Conservation (phyloP, 2,329 filamentous ascomycete genomes). For the Penicillium glabrum region DNA sequence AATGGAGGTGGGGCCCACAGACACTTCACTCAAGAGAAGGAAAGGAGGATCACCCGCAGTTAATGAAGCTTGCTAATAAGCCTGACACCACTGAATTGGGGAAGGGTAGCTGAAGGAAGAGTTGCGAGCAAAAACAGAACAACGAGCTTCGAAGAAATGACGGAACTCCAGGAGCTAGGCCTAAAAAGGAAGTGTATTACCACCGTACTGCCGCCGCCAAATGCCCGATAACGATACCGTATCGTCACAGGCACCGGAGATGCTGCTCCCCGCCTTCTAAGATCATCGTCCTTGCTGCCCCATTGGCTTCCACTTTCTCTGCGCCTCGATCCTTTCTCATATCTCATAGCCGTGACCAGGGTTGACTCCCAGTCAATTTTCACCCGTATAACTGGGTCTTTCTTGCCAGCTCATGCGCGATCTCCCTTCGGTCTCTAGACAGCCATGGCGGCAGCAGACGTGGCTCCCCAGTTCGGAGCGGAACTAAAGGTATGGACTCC, state of each 20-base stretch:
- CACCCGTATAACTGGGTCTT: neutral
- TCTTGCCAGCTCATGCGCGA: constrained; percentile 24
- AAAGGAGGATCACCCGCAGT: neutral
- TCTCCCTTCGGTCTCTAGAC: constrained; percentile 18
- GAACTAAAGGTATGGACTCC: constrained; percentile 74
- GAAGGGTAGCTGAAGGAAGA: neutral
- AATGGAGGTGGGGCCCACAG: neutral
- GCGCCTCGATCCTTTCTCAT: neutral
- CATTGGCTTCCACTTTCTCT: constrained; percentile 3
- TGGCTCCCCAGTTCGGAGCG: constrained; percentile 81
- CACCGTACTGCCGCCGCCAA: neutral
- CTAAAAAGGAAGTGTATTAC: neutral
- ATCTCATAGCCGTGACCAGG: neutral
- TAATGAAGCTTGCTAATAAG: neutral
- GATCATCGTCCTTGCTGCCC: constrained; percentile 26
- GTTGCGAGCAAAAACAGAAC: neutral
- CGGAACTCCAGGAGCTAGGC: neutral
- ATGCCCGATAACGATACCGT: constrained; percentile 17
- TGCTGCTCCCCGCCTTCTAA: constrained; percentile 23
- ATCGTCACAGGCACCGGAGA: constrained; percentile 27
- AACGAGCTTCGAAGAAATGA: neutral
- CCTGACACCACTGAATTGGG: neutral
- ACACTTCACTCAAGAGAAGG: neutral
- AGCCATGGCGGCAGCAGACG: constrained; percentile 78
- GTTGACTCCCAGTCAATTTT: neutral